Evolutionary conservation across 1,284 basidiomycete genomes (phyloP).

Genomic region (Ceratorhiza oryzae-sativae): DNA sequence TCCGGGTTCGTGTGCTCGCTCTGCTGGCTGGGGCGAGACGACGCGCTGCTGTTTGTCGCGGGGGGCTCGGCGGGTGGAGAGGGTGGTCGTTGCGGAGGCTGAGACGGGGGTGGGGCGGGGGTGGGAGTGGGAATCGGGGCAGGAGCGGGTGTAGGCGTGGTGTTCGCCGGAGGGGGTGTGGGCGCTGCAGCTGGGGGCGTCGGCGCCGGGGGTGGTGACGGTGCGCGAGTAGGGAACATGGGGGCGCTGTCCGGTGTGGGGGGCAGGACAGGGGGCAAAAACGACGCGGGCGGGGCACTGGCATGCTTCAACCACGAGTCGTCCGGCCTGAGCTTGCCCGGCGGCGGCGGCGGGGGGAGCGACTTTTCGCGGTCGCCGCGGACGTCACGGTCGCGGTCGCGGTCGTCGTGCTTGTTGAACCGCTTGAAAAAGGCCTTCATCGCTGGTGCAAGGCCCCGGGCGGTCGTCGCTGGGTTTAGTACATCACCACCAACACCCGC

Average conservation of each 20-base stretch:
- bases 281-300: conserved; percentile 14
- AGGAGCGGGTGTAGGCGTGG: not conserved
- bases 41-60: conserved; percentile 18
- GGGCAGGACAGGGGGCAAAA: not conserved
- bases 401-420: not conserved
- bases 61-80: not conserved
- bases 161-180: not conserved
- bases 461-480: conserved; percentile 7
- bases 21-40: conserved; percentile 23
- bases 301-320: conserved; percentile 35
- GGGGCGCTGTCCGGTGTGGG: not conserved
- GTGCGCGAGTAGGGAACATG: not conserved
- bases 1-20: conserved; percentile 22
- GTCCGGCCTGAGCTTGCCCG: conserved; percentile 8
- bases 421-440: conserved; percentile 34
- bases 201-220: not conserved
- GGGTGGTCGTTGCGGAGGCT: not conserved
- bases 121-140: not conserved
- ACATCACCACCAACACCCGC: conserved; percentile 8
- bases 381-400: not conserved
- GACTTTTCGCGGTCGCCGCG: conserved; percentile 13
- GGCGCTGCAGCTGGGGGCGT: not conserved
- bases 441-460: not conserved
- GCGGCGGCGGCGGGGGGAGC: conserved; percentile 3
- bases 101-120: not conserved